These are phyloP conservation scores for Rhizopus stolonifer DNA, from an alignment of 371 early-diverging fungal genomes.

Conservation along the genomic window DNA sequence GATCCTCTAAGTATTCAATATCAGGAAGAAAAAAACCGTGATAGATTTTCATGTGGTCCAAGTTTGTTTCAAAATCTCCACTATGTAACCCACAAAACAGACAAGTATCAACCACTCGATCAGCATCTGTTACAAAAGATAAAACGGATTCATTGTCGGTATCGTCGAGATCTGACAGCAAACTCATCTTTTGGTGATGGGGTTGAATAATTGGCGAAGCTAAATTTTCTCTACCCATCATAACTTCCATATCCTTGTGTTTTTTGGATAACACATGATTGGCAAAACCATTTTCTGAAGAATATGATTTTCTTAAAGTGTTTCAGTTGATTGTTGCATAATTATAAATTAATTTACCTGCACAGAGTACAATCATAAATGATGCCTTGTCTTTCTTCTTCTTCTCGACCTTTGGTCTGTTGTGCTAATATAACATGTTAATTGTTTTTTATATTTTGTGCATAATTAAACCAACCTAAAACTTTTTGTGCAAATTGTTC, in stretches of 20 bases:
- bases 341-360: slow-evolving; percentile 27
- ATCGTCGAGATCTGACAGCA: slow-evolving; percentile 31
- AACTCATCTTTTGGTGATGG: slow-evolving; percentile 8
- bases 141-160: slow-evolving; percentile 27
- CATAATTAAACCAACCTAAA: slow-evolving; percentile 35
- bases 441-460: not conserved
- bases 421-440: slow-evolving; percentile 31
- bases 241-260: slow-evolving; percentile 79
- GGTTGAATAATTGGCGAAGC: slow-evolving; percentile 12
- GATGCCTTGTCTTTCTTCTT: slow-evolving; percentile 37
- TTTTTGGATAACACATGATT: slow-evolving; percentile 90
- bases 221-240: slow-evolving; percentile 21
- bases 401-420: slow-evolving; percentile 43
- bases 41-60: slow-evolving; percentile 87
- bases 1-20: slow-evolving; percentile 85
- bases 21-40: slow-evolving; percentile 98
- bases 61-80: slow-evolving; percentile 69
- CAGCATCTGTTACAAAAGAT: slow-evolving; percentile 10
- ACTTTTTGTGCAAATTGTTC: slow-evolving; percentile 74
- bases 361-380: slow-evolving; percentile 44
- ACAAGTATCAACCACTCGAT: slow-evolving; percentile 34
- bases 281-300: slow-evolving; percentile 79
- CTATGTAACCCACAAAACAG: slow-evolving; percentile 74
- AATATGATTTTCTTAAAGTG: slow-evolving; percentile 61
- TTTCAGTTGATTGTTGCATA: not conserved